Conservation (phyloP, 2,329 filamentous ascomycete species). For the Claviceps sorghi region DNA sequence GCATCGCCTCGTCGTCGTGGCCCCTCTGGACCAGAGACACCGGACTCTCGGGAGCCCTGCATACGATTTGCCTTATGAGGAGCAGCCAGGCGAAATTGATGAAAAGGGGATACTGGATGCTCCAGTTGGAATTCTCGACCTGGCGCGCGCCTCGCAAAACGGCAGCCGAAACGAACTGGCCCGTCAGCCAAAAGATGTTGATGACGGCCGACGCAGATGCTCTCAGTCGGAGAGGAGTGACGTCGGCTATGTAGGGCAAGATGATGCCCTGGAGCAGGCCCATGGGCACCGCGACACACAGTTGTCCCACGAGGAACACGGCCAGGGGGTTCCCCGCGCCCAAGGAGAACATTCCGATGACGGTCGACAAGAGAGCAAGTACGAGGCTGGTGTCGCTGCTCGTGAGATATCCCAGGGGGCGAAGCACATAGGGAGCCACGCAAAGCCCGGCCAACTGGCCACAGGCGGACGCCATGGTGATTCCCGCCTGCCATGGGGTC, state of each 20-base stretch:
- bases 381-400: conserved; percentile 17
- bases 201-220: background rate
- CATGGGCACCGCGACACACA: background rate
- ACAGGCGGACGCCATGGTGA: conserved; percentile 6
- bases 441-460: conserved; percentile 9
- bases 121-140: background rate
- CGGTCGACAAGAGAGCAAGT: conserved; percentile 21
- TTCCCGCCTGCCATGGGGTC: conserved; percentile 7
- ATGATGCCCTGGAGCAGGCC: conserved; percentile 1
- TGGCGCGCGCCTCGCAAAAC: background rate
- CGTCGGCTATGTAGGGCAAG: conserved; percentile 1
- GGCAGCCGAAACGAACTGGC: background rate
- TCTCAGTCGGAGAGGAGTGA: background rate
- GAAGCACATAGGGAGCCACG: conserved; percentile 3
- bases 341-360: conserved; percentile 6
- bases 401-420: background rate
- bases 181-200: conserved; percentile 1
- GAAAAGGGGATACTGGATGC: background rate
- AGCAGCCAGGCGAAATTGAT: background rate
- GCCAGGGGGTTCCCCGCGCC: background rate
- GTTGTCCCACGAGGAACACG: background rate
- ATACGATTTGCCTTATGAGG: background rate
- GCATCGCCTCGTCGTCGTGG: background rate
- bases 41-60: background rate
- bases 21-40: background rate